These are phyloP conservation scores for Pterocarpus santalinus DNA, from an alignment of 306 rosid species.

Conservation along the genomic window DNA sequence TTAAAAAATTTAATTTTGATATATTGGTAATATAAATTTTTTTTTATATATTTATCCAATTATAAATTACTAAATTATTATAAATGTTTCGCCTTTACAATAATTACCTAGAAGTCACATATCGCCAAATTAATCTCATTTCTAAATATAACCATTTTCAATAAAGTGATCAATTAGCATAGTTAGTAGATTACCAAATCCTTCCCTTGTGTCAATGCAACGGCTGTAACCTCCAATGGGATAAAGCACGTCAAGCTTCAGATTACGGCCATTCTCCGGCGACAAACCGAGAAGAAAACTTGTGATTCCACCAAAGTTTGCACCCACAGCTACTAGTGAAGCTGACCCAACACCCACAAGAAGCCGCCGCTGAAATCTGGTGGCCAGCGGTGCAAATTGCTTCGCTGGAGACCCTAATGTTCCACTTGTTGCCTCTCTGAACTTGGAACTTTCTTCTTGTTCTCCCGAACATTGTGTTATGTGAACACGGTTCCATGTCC, in stretches of 20 bases:
- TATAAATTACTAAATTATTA: no score
- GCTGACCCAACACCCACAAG: conserved; percentile 77
- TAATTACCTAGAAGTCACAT: no score
- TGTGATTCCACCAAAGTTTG: conserved; percentile 81
- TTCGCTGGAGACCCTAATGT: conserved; percentile 58
- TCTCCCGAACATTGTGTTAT: conserved; percentile 42
- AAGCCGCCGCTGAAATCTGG: conserved; percentile 70
- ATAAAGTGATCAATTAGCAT: no score
- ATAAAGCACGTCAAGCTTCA: conserved; percentile 79
- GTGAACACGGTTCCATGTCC: conserved; percentile 50
- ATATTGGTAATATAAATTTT: no score
- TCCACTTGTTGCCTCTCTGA: conserved; percentile 27
- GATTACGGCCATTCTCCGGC: conserved; percentile 70
- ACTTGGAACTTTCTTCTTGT: conserved; percentile 18
- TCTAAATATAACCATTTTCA: no score
- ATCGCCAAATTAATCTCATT: no score
- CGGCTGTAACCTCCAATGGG: conserved; percentile 80
- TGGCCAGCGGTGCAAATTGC: conserved; percentile 63
- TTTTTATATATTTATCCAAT: no score
- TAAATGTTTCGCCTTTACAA: no score
- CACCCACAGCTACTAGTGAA: conserved; percentile 83
- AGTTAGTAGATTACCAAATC: conserved; percentile 62
- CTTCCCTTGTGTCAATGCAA: conserved; percentile 79
- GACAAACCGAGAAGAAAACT: conserved; percentile 76
- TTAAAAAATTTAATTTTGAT: no score